Conservation (phyloP, 345 rosid species). For the Kernera saxatilis region DNA sequence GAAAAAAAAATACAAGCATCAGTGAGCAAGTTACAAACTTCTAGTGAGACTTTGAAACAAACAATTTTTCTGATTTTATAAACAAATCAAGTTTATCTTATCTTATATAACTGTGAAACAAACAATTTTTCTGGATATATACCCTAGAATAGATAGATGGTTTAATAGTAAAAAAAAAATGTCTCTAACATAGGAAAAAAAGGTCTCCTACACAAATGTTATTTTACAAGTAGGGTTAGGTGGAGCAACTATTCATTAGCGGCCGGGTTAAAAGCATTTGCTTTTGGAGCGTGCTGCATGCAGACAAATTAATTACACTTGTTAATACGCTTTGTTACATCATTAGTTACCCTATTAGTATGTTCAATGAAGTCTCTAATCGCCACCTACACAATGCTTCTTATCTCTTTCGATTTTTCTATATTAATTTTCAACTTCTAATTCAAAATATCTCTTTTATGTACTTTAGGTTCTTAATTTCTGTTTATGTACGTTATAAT, state of each 20-base stretch:
- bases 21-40: too few species aligned
- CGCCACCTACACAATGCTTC: neutral
- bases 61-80: too few species aligned
- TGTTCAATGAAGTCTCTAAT: neutral
- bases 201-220: neutral
- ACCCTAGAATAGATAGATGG: neutral
- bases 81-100: neutral
- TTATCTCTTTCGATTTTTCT: too few species aligned
- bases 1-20: too few species aligned
- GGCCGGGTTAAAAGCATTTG: neutral
- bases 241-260: neutral
- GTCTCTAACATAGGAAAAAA: neutral
- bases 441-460: too few species aligned
- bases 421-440: too few species aligned
- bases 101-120: neutral
- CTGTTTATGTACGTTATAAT: too few species aligned
- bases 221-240: neutral
- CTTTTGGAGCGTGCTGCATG: conserved; percentile 16
- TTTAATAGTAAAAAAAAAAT: neutral
- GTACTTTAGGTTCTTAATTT: too few species aligned
- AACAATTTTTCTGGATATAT: neutral
- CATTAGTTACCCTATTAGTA: neutral
- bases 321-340: neutral
- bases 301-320: neutral
- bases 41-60: too few species aligned